A percentile compares a stretch with the other conserved stretches of the same genome.
phyloP scores from a whole-genome alignment of 169 alveolate genomes.

The Nephromyces sp. region DNA sequence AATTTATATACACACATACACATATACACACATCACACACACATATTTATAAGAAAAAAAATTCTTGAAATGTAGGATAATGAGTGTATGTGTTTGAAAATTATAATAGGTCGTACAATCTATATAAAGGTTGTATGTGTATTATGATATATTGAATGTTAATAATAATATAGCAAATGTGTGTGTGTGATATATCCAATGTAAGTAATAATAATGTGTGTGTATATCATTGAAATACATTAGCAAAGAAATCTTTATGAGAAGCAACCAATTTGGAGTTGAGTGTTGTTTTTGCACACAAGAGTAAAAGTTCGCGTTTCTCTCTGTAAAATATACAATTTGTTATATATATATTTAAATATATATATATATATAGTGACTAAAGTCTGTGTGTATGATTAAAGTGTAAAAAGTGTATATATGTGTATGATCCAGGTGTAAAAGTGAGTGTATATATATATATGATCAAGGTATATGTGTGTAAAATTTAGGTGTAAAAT shows the following conservation, averaged over 20 bases:
- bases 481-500: too few relatives aligned
- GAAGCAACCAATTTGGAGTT: slow-evolving; percentile 88
- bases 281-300: slow-evolving; percentile 95
- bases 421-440: background rate
- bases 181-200: background rate
- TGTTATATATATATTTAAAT: background rate
- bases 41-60: background rate
- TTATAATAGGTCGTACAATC: too few relatives aligned
- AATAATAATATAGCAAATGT: background rate
- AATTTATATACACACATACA: background rate
- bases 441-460: too few relatives aligned
- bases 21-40: background rate
- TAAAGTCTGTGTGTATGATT: background rate
- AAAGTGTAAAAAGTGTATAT: background rate
- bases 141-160: background rate
- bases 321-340: slow-evolving; percentile 16
- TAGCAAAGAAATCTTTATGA: slow-evolving; percentile 86
- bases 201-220: too few relatives aligned
- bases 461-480: too few relatives aligned
- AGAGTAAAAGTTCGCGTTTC: slow-evolving; percentile 71
- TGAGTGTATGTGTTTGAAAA: background rate
- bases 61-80: background rate
- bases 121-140: too few relatives aligned
- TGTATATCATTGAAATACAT: slow-evolving; percentile 24
- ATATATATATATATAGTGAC: background rate